Base-by-base conservation (phyloP, 2,329 filamentous ascomycete genomes). In the Epichloe glyceriae region DNA sequence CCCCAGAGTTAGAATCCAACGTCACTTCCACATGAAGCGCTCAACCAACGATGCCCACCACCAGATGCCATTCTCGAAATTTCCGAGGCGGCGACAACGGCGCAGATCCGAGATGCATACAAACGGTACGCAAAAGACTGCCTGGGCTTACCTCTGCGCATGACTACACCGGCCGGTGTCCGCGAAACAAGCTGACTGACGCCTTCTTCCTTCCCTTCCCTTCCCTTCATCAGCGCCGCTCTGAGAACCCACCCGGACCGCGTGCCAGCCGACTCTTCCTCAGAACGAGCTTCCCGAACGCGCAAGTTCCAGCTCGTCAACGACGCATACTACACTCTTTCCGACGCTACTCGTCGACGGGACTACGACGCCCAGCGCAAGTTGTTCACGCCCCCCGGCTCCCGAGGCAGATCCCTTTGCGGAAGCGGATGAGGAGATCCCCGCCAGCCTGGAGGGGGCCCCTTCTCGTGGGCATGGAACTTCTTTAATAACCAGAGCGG, bases 201-300 rank as follows among this genome's bases (percentile, higher is more conserved):
- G 19, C 17, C 11, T 26, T 11, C 14, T 17, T 3, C 10, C 14
- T 17, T 3, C 10, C 4, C 22, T 14, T 15, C 0, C 44, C 38
- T 19, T 38, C 5, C 19, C 50, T 40, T 19, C 20, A 3, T 2
- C 62, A 89, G 86, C 64, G 86, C 87, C 60, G 91, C 91, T 5
- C 74, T 97, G 44, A 95, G 93, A 69, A 89, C 87, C 56, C 91
- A 97, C 66, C 91, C 91, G 2, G 93, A 98, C 66, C 86, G 93
- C 53, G 88, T 98, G 40, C 77, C 89, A 30, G 71, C 79, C 57
- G 82, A 89, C 68, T 91, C 88, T 5, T 91, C 88, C 5, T 88
- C 90, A 38, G 89, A 97, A 59, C 87, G 91, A 56, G 68, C 80
- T 20, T 68, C 79, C 12, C 86, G 90, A 61, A 98, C 93, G 5